These are phyloP conservation scores for Colletotrichum cordylinicola DNA, from an alignment of 2,329 filamentous ascomycete species.

Conservation along the genomic window DNA sequence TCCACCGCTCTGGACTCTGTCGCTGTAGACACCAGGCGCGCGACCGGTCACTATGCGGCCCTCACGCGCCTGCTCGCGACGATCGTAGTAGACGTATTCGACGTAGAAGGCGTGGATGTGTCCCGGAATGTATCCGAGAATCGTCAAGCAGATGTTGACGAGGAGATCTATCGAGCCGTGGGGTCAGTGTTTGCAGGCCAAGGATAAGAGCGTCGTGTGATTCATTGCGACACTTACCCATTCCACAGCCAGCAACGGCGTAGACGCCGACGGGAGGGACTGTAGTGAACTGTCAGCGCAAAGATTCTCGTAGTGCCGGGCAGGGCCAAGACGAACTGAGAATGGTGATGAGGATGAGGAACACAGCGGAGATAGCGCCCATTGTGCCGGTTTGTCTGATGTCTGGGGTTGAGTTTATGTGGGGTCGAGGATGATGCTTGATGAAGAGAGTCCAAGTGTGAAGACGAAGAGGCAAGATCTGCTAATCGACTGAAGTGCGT, in stretches of 20 bases:
- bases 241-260: constrained; percentile 68
- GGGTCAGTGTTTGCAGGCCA: not conserved
- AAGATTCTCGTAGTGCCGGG: not conserved
- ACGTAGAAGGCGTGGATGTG: constrained; percentile 83
- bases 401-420: not conserved
- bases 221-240: constrained; percentile 40
- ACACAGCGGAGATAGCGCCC: constrained; percentile 53
- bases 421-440: constrained; percentile 14
- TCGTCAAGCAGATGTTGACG: constrained; percentile 71
- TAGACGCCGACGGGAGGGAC: constrained; percentile 72
- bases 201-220: not conserved
- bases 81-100: constrained; percentile 84
- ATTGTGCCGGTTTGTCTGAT: constrained; percentile 40
- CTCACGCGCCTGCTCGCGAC: constrained; percentile 65
- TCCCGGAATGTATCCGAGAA: constrained; percentile 77
- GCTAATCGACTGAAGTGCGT: not conserved
- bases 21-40: constrained; percentile 75
- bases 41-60: constrained; percentile 59
- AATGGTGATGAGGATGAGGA: constrained; percentile 58
- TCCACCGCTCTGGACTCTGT: constrained; percentile 72
- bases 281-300: constrained; percentile 39
- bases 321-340: constrained; percentile 52
- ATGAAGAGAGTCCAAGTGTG: not conserved
- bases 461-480: not conserved
- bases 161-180: constrained; percentile 54